Evolutionary conservation across 805 yeast species (phyloP).

Genomic region (Groenewaldozyma salmanticensis): DNA sequence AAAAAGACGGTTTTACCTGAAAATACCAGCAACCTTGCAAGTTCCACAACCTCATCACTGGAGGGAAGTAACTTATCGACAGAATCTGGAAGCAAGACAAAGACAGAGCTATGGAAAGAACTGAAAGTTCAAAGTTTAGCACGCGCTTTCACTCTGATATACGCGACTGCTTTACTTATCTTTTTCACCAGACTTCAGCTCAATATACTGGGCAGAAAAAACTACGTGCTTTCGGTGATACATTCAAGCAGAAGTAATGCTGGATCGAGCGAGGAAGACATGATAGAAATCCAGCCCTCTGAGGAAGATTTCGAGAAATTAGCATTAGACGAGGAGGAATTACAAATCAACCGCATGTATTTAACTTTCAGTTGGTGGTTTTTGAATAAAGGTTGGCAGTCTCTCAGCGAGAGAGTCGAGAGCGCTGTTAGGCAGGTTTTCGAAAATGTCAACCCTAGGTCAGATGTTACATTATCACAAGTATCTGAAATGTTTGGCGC

Average conservation of each 20-base stretch:
- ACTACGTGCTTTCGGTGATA: constrained; percentile 72
- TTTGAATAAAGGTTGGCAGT: constrained; percentile 73
- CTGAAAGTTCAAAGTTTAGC: constrained; percentile 67
- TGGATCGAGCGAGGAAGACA: constrained; percentile 14
- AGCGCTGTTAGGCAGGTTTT: constrained; percentile 51
- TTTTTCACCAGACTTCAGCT: constrained; percentile 76
- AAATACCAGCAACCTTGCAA: constrained; percentile 4
- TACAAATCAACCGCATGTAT: constrained; percentile 60
- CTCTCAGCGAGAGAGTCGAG: constrained; percentile 44
- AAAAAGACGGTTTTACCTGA: constrained; percentile 24
- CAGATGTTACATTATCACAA: constrained; percentile 55
- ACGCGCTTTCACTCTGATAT: constrained; percentile 60
- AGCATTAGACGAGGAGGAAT: constrained; percentile 19
- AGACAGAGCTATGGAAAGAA: constrained; percentile 74
- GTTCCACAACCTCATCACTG: neutral
- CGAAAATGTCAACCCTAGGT: constrained; percentile 56
- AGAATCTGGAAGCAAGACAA: constrained; percentile 29
- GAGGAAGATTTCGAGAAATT: constrained; percentile 20
- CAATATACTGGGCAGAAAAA: constrained; percentile 78
- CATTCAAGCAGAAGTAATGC: constrained; percentile 39
- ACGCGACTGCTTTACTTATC: constrained; percentile 59
- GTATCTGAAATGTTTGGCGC: constrained; percentile 33
- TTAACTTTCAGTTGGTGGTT: constrained; percentile 91
- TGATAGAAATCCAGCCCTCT: constrained; percentile 13
- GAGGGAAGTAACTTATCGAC: constrained; percentile 1